Evolutionary conservation across 768 basidiomycete species (phyloP), one percentile per base, ranked within the genome.

Genomic region (Russula sp.): DNA sequence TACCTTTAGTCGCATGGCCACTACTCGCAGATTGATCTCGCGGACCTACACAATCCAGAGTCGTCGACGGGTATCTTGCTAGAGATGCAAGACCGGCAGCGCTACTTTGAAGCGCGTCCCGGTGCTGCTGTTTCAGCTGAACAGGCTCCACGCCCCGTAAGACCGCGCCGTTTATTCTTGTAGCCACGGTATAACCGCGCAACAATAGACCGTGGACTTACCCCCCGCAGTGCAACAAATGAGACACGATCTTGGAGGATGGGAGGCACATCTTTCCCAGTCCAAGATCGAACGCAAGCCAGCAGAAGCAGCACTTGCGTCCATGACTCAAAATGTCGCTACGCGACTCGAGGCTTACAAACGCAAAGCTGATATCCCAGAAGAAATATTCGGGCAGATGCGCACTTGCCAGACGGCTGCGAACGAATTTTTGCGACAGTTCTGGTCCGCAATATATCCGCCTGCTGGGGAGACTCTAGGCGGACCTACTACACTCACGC

Each of bases 391-490:
- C 68, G 79, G 83, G 58, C 86, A 93, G 74, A 88, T 98, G 83
- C 85, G 83, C 18, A 89, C 89, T 0, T 93, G 90, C 69, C 93
- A 97, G 70, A 92, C 92, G 1, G 88, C 95, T 3, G 88, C 95
- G 11, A 94, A 93, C 69, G 97, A 99, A 71, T 97, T 98, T 72
- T 78, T 99, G 14, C 86, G 96, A 34, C 97, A 98, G 71, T 98
- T 93, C 71, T 98, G 95, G 94, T 81, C 86, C 2, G 83, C 93
- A 2, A 82, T 90, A 53, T 88, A 93, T 65, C 95, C 93, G 6
- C 84, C 88, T 7, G 73, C 80, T 0, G 75, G 79, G 18, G 89
- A 81, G 57, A 77, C 80, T 0, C 71, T 82, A 3, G 74, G 77
- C 5, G 52, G 64, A 20, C 66, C 75, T 0, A 75, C 83, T 2